These are phyloP conservation scores for Dryadomyces quercus-mongolicae DNA, from an alignment of 2,329 filamentous ascomycete genomes.

Conservation along the genomic window DNA sequence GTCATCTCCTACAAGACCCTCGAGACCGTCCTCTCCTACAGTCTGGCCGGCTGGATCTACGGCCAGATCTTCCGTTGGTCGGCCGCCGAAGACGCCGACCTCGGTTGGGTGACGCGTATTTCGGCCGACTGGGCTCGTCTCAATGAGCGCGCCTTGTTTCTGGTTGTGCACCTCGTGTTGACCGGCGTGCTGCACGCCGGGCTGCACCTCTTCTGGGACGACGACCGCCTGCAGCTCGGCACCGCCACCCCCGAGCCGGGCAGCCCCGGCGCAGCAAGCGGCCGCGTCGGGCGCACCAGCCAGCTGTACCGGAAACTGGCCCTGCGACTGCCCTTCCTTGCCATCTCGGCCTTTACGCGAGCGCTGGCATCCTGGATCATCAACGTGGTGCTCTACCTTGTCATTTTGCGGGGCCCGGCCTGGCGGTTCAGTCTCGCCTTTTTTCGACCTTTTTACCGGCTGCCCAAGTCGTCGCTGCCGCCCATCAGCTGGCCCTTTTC, in stretches of 20 bases:
- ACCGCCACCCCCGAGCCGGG: conserved; percentile 10
- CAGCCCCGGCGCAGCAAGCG: not conserved
- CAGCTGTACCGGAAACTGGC: conserved; percentile 16
- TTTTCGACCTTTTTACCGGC: conserved; percentile 60
- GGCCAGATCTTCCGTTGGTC: conserved; percentile 72
- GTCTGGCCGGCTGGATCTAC: conserved; percentile 67
- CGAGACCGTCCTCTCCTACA: conserved; percentile 65
- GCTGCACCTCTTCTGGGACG: conserved; percentile 59
- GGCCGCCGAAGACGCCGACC: conserved; percentile 41
- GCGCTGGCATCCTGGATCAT: conserved; percentile 27
- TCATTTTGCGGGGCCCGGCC: conserved; percentile 47
- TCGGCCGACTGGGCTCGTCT: conserved; percentile 61
- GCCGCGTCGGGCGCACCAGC: conserved; percentile 1
- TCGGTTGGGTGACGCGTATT: conserved; percentile 63
- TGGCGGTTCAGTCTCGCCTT: conserved; percentile 63
- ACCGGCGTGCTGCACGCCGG: conserved; percentile 59
- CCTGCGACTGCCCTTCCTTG: conserved; percentile 26
- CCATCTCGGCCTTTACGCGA: conserved; percentile 25
- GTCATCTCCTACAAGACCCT: conserved; percentile 47
- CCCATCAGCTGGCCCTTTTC: conserved; percentile 46
- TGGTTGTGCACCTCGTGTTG: conserved; percentile 57
- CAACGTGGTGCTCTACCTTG: conserved; percentile 46
- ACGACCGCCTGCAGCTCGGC: conserved; percentile 51
- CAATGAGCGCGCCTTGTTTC: conserved; percentile 78
- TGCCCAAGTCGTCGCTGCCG: conserved; percentile 59